Base-by-base conservation (phyloP, 106 monocot genomes). In the Chionographis japonica region DNA sequence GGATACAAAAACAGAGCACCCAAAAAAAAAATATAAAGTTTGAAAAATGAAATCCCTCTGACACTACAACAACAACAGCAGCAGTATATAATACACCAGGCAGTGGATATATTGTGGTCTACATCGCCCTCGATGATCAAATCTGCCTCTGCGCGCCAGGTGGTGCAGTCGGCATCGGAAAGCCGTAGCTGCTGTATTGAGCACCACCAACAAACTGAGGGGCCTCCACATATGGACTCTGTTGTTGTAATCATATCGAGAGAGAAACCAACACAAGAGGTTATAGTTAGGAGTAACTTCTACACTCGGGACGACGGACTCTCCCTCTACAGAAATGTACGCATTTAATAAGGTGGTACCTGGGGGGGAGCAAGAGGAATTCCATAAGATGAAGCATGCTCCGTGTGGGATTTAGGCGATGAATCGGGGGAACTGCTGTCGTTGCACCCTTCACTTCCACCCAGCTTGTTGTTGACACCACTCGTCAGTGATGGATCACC, bases 171-270 rank as follows among this genome's bases (percentile, higher is more conserved):
- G 90, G 90, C 83, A 86, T 86, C 17, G 90, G 90, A 40, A 86
- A 86, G 60, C 73, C 77, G 64, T 69, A 77, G 18, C 27, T 65
- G 18, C 27, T 65, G 43, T 70, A 68, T 0, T 68, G 72, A 65
- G 68, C 15, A 62, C 80, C 15, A 62, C 80, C 85, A 8, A 36
- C 80, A 57, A 86, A 78, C 52, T 58, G 77, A 62, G 89, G 89
- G 15, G 86, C 80, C 78, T 90, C 90, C 83, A 90, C 90, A 67
- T 90, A 90, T 58, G 90, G 90, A 55, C 90, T 86, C 90, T 90
- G 67, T 10, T 41, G 27, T 27, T 27, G 27, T 27, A 27, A 27
- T 27, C 27, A 27, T 27, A 27, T 27, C 27, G 27, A 27, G 27
- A 27, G 27, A 27, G 27, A 27, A 27, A 27, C 27, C 27, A 27